A percentile compares a stretch with the other conserved stretches of the same genome.
Evolutionary conservation across 2,329 filamentous ascomycete genomes (phyloP).

Genomic region (Aspergillus quadrilineatus): DNA sequence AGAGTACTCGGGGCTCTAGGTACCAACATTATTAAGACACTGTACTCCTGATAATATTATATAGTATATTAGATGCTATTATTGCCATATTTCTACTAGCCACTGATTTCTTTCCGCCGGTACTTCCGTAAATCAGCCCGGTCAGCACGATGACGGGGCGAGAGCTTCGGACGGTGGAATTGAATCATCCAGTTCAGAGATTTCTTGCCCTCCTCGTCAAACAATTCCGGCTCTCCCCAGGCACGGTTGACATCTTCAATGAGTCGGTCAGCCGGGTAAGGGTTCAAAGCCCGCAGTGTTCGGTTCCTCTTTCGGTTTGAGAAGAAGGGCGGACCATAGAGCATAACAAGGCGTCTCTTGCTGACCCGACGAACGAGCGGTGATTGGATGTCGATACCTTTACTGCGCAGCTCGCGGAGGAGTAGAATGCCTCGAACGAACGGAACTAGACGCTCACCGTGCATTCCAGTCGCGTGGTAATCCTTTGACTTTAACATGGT

Average conservation of each 20-base stretch:
- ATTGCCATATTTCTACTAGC: too few species aligned
- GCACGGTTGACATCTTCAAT: slow-evolving; percentile 34
- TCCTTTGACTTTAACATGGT: slow-evolving; percentile 15
- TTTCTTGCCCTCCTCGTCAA: slow-evolving; percentile 23
- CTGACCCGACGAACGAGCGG: slow-evolving; percentile 33
- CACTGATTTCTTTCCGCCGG: too few species aligned
- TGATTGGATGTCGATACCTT: slow-evolving; percentile 35
- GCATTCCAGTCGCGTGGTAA: slow-evolving; percentile 21
- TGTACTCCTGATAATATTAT: background rate
- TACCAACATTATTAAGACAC: background rate
- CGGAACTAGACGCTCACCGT: slow-evolving; percentile 30
- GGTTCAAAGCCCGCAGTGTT: slow-evolving; percentile 37
- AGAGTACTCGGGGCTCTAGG: background rate
- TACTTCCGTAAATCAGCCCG: background rate
- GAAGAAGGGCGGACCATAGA: slow-evolving; percentile 33
- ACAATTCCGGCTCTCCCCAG: slow-evolving; percentile 35
- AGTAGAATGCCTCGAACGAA: slow-evolving; percentile 43
- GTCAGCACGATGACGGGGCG: background rate
- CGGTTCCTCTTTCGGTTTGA: slow-evolving; percentile 37
- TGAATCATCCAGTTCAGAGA: slow-evolving; percentile 23
- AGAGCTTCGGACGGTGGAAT: background rate
- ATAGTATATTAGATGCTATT: too few species aligned
- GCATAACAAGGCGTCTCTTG: slow-evolving; percentile 36
- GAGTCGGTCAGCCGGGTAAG: slow-evolving; percentile 32
- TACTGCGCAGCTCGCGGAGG: slow-evolving; percentile 37